Conservation (phyloP, 768 basidiomycete genomes). For the Agaricus blazei region DNA sequence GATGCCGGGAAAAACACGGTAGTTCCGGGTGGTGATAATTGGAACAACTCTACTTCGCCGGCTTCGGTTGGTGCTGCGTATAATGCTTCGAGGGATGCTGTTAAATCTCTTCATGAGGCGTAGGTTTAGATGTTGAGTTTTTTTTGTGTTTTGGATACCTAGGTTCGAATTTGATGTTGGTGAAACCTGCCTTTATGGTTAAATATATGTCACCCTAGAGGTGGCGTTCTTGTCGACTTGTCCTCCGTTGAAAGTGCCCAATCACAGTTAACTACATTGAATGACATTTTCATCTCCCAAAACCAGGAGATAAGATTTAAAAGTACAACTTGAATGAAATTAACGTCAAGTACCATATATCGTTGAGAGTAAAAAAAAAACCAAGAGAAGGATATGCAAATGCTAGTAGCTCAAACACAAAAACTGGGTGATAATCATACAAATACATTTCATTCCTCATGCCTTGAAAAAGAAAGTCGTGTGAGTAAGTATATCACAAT, state of each 20-base stretch:
- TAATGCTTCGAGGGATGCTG: constrained; percentile 23
- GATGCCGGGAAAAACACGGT: constrained; percentile 34
- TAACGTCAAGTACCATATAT: no score
- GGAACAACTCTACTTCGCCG: constrained; percentile 23
- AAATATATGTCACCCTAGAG: no score
- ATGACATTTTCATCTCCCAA: no score
- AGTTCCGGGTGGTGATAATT: constrained; percentile 34
- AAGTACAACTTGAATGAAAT: no score
- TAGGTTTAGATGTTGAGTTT: background rate
- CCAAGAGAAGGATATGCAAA: background rate
- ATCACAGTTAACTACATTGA: no score
- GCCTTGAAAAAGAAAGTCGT: constrained; percentile 5
- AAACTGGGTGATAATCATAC: background rate
- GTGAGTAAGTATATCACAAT: background rate
- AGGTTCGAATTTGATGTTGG: background rate
- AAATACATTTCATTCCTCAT: background rate
- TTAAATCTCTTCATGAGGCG: background rate
- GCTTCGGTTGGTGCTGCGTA: constrained; percentile 29
- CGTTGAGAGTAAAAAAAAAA: no score
- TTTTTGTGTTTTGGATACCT: background rate
- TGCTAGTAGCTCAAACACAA: background rate
- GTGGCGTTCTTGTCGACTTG: background rate
- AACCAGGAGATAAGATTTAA: no score
- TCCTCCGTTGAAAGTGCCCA: no score
- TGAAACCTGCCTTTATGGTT: background rate